These are phyloP conservation scores for Porcisia deanei DNA, from an alignment of 208 protist genomes.

Conservation along the genomic window DNA sequence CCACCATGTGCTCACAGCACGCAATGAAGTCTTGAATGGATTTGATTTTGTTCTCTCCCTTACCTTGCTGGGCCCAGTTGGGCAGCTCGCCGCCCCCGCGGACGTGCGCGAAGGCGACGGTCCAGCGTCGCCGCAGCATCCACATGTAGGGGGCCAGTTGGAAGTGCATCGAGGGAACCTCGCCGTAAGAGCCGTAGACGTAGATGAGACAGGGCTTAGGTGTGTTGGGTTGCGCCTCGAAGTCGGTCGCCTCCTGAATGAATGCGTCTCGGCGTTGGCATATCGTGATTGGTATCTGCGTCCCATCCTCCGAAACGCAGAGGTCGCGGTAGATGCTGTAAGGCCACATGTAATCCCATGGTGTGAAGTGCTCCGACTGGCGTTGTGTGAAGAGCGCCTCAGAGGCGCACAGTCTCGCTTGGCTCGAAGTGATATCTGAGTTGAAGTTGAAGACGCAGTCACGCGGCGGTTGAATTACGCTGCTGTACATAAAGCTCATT, in stretches of 20 bases:
- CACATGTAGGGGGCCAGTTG: conserved; percentile 94
- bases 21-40: conserved; percentile 92
- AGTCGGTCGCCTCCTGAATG: conserved; percentile 90
- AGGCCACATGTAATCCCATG: conserved; percentile 94
- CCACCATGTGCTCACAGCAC: conserved; percentile 92
- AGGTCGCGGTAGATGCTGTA: conserved; percentile 92
- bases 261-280: conserved; percentile 87
- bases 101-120: conserved; percentile 91
- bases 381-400: conserved; percentile 90
- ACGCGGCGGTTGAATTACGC: conserved; percentile 76
- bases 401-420: conserved; percentile 61
- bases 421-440: conserved; percentile 69
- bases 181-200: conserved; percentile 91
- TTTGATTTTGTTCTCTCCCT: conserved; percentile 86
- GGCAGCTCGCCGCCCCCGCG: conserved; percentile 93
- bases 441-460: conserved; percentile 90
- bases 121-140: conserved; percentile 91
- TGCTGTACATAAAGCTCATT: conserved; percentile 90
- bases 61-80: conserved; percentile 80
- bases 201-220: conserved; percentile 92
- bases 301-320: conserved; percentile 82
- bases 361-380: conserved; percentile 90
- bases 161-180: conserved; percentile 92
- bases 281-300: conserved; percentile 89
- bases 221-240: conserved; percentile 82